Base-by-base conservation (phyloP, 768 basidiomycete species). In the Mycena sanguinolenta region DNA sequence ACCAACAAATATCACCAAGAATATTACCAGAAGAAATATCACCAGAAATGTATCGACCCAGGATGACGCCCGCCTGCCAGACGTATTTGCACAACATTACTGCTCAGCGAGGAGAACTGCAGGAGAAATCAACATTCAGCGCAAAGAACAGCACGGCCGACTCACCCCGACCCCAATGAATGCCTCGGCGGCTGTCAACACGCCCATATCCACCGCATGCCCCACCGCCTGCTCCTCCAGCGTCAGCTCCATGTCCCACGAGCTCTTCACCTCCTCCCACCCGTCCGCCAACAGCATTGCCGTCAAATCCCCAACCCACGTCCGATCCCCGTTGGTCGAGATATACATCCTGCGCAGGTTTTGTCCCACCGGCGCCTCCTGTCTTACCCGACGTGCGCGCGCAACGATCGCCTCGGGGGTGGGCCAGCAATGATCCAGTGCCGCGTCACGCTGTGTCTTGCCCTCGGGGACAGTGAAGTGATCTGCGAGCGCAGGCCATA, bases 151-250 rank as follows among this genome's bases (percentile, higher is more conserved):
- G 2, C 0, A 14, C 6, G 10, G 19, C 25, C n/a, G 16, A 25
- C 16, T 10, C 36, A 68, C 71, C 75, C 87, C 88, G 55, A 89
- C 88, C 9, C 87, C 88, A 42, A 88, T 77, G 74, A 89, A 85
- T 27, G 83, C 79, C 63, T 87, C 84, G 8, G 86, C 86, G 61
- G 79, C 77, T 65, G 82, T 76, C 2, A 83, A 86, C 46, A 88
- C 79, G 14, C 83, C 76, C 85, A 89, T 89, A 69, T 89, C 88
- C 42, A 88, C 71, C 53, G 83, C 84, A 73, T 86, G 84, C 0
- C 78, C 78, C n/a, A 85, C 82, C 53, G 80, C 84, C 61, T 76
- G 75, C 73, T 88, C 83, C 71, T 86, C 84, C 75, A 75, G 76
- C 4, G 78, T 82, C 28, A 88, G 58, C 34, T 59, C 69, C 58